A percentile compares a stretch with the other conserved stretches of the same genome.
These are phyloP conservation scores for Xylaria longipes DNA, from an alignment of 495 filamentous ascomycete genomes.

Conservation along the genomic window DNA sequence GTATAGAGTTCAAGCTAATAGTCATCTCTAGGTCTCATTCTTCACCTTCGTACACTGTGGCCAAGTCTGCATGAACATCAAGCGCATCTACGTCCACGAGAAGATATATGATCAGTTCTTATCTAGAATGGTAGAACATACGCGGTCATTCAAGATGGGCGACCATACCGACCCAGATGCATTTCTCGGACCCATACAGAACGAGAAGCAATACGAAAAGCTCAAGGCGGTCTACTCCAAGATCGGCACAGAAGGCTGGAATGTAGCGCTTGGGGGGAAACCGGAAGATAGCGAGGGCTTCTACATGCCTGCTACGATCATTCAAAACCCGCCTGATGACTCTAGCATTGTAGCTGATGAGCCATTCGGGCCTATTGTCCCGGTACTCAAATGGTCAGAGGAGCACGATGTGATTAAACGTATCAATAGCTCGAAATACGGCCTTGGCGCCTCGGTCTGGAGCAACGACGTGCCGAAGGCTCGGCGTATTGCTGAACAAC, in stretches of 20 bases:
- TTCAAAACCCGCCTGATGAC: slow-evolving; percentile 62
- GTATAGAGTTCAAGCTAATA: too few species aligned
- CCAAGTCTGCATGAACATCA: slow-evolving; percentile 58
- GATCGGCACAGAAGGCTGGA: slow-evolving; percentile 31
- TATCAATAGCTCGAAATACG: slow-evolving; percentile 48
- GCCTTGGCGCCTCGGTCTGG: slow-evolving; percentile 54
- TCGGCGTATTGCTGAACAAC: slow-evolving; percentile 43
- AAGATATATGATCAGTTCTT: slow-evolving; percentile 62
- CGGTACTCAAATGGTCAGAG: slow-evolving; percentile 47
- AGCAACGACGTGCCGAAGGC: slow-evolving; percentile 45
- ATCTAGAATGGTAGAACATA: slow-evolving; percentile 52
- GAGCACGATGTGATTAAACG: slow-evolving; percentile 51
- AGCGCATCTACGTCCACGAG: slow-evolving; percentile 65
- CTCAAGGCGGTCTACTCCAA: slow-evolving; percentile 42
- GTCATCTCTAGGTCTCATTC: slow-evolving; percentile 8
- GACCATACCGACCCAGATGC: slow-evolving; percentile 39
- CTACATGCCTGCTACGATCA: slow-evolving; percentile 63
- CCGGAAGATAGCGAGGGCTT: slow-evolving; percentile 35
- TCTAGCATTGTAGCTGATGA: slow-evolving; percentile 57
- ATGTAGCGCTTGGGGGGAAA: slow-evolving; percentile 30
- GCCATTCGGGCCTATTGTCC: slow-evolving; percentile 56
- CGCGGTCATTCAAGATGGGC: slow-evolving; percentile 53
- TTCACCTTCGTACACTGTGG: slow-evolving; percentile 22
- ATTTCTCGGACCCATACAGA: slow-evolving; percentile 62
- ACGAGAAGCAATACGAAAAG: slow-evolving; percentile 57